Base-by-base conservation (phyloP, 2,329 filamentous ascomycete genomes). In the Scopulariopsis brevicaulis region DNA sequence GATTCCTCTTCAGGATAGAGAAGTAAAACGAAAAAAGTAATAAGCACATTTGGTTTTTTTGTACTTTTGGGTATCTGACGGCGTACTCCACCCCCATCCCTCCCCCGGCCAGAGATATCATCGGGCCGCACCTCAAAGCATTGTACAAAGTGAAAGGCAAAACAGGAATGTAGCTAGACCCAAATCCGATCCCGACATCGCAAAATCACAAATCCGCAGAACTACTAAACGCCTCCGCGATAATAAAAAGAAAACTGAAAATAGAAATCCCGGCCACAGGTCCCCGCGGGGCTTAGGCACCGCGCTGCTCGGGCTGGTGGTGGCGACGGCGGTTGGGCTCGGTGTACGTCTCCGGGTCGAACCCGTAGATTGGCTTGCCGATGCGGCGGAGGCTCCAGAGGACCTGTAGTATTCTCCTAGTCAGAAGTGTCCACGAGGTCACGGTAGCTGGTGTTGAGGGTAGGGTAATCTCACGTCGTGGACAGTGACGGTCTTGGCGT, bases 401-500 rank as follows among this genome's bases (percentile, higher is more conserved):
- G 0, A 86, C 80, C 83, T 86, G 37, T 25, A n/a, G 37, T 4
- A 32, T 32, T 8, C 28, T 8, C 8, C 8, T 8, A 32, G 28
- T 22, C 46, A 50, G 18, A 3, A 3, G 6, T n/a, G 20, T 24
- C 12, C 20, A 20, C 22, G 3, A 50, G 3, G 2, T 50, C 8
- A 20, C 20, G 11, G 2, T 8, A 2, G 11, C 2, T 24, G n/a
- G 20, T 6, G n/a, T 24, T 12, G 46, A 22, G 22, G 22, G 22
- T 6, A 11, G 20, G 34, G 24, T 20, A 15, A 14, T 71, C 77
- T 66, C 65, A 86, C 85, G 62, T 89, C 86, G 0, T 73, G 69
- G 0, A 82, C 73, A 0, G 82, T 86, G 0, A 89, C 74, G 0
- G 86, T 89, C 69, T 87, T 87, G 0, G 78, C 71, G 0, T 73